Evolutionary conservation across 768 basidiomycete genomes (phyloP), one percentile per base, ranked within the genome.

Genomic region (Hebeloma cylindrosporum): DNA sequence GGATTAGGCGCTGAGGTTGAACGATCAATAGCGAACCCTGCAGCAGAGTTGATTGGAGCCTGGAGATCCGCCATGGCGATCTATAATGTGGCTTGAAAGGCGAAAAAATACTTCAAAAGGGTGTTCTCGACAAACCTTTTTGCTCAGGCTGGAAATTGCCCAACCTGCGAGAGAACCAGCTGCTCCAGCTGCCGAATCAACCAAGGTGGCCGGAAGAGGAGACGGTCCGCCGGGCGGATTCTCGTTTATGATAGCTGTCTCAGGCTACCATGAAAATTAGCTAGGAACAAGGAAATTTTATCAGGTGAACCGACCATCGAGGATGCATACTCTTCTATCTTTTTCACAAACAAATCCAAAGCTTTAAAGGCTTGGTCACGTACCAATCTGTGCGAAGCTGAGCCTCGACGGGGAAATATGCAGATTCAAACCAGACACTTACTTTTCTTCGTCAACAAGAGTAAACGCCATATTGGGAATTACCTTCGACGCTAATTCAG

Each of bases 331-430:
- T 70, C 76, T 59, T 96, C 92, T 21, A 97, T 67, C 51, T 77
- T 82, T 63, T 88, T 89, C 50, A 95, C 71, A 58, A 96, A 93
- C 36, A 95, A 68, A 31, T 91, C 89, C 43, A 95, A 74, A 5
- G 93, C 87, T 64, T 89, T 95, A 75, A 95, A 97, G 2, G 91
- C 95, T 58, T 97, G 95, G 65, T 97, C 94, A 14, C 96, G 80
- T 0, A 98, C 95, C 5, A 91, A 64, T 55, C 95, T 98, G 54
- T 20, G 10, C 21, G 30, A 36, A 21, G 10, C 11, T 23, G 3
- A 21, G 20, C 26, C 13, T 11, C 10, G 22, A 40, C 36, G n/a
- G n/a, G n/a, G n/a, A n/a, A n/a, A n/a, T n/a, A n/a, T n/a, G n/a
- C n/a, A n/a, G n/a, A n/a, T n/a, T n/a, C n/a, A n/a, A n/a, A n/a